Evolutionary conservation across 2,329 filamentous ascomycete genomes (phyloP), one percentile per base, ranked within the genome.

Genomic region (Xylaria polymorpha): DNA sequence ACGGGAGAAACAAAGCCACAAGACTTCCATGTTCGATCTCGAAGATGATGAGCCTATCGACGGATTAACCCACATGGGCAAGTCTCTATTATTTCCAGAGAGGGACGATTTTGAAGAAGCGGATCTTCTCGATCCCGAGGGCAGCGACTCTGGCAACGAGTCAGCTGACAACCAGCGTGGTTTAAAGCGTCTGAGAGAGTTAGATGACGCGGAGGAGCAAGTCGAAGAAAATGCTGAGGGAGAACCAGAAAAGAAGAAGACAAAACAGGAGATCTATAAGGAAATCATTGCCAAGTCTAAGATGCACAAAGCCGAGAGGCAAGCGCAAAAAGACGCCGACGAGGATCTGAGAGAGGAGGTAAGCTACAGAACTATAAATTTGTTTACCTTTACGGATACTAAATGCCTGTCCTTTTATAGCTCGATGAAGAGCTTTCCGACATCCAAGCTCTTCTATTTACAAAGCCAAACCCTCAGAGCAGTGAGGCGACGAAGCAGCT

Each of bases 221-320:
- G 85, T 83, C 2, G 83, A 82, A 3, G 84, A 84, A 25, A 83
- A 90, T 71, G 93, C 93, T 0, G 91, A 94, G 74, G 87, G 91
- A 22, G 83, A 90, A 71, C 94, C 94, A 0, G 92, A 95, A 75
- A 88, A 91, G 68, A 98, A 97, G 81, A 99, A 98, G 84, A 91
- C 91, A 3, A 98, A 98, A 82, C 92, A 96, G 63, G 96, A 99
- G 80, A 93, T 99, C 59, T 98, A 98, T 93, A 92, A 97, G 77
- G 97, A 99, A 80, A 87, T 99, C 70, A 98, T 99, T 73, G 93
- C 94, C 69, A 99, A 99, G 81, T 98, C 95, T 0, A 99, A 99
- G 79, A 86, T 93, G 71, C 88, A 98, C 86, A 98, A 97, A 82
- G 94, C 95, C 77, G 94, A 98, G 82, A 90, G 96, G 48, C 96